Conservation (phyloP, 2,329 filamentous ascomycete species). For the Aspergillus amoenus region DNA sequence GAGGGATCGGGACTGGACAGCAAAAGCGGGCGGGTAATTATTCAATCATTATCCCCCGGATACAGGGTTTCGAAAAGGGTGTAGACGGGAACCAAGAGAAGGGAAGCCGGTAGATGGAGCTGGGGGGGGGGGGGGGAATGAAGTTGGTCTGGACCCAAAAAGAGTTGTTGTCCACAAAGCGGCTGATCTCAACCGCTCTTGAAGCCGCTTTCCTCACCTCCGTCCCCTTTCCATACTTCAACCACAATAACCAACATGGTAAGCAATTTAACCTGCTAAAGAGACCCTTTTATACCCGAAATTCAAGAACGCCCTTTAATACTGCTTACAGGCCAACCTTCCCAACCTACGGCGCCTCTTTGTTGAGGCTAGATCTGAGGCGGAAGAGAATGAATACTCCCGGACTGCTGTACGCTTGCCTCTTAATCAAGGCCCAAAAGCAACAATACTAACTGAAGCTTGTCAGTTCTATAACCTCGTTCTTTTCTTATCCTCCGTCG, state of each 20-base stretch:
- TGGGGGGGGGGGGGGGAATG: conserved; percentile 1
- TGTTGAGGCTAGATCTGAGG: conserved; percentile 87
- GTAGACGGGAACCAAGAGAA: neutral
- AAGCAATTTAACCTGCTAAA: neutral
- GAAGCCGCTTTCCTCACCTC: neutral
- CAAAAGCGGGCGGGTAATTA: neutral
- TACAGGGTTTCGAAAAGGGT: neutral
- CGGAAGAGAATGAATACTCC: conserved; percentile 92
- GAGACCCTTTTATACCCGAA: neutral
- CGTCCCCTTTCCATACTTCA: conserved; percentile 13
- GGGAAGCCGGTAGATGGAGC: conserved; percentile 1
- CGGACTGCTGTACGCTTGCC: conserved; percentile 73
- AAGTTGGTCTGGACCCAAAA: conserved; percentile 14
- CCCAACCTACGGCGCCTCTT: conserved; percentile 96
- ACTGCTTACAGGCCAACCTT: conserved; percentile 50
- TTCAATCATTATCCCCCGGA: neutral
- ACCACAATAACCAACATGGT: conserved; percentile 23
- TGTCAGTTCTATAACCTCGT: conserved; percentile 89
- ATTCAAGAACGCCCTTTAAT: neutral
- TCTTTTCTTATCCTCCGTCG: conserved; percentile 93
- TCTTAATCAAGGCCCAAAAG: neutral
- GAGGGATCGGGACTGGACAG: conserved; percentile 9
- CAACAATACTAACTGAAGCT: conserved; percentile 10
- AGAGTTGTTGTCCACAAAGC: conserved; percentile 13
- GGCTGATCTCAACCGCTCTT: conserved; percentile 8